phyloP scores from a whole-genome alignment of 352 stramenopile species.

The Phytopythium sindhum region DNA sequence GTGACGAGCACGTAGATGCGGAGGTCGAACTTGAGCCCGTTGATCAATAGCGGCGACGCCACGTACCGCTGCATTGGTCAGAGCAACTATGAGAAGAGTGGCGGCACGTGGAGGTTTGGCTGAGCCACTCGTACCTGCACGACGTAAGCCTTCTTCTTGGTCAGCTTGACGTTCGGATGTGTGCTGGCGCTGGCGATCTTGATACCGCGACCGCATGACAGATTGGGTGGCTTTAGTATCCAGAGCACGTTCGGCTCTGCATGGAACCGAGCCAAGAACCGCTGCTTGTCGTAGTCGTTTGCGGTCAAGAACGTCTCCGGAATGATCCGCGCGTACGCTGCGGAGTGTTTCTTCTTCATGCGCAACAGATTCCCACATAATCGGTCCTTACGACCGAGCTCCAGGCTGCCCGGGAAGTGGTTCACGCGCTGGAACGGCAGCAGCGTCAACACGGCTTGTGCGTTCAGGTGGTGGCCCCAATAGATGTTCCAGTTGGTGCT shows the following conservation, averaged over 20 bases:
- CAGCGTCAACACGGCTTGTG: constrained; percentile 33
- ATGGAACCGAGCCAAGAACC: constrained; percentile 49
- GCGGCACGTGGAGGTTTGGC: not conserved
- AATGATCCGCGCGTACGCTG: constrained; percentile 47
- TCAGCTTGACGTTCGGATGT: constrained; percentile 40
- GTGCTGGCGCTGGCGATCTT: constrained; percentile 55
- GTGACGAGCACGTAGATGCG: constrained; percentile 90
- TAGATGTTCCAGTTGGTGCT: constrained; percentile 61
- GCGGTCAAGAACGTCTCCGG: constrained; percentile 71
- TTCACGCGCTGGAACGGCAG: constrained; percentile 62
- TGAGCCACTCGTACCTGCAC: constrained; percentile 31
- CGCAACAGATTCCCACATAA: constrained; percentile 59
- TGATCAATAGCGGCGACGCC: constrained; percentile 78
- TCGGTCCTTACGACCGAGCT: constrained; percentile 72
- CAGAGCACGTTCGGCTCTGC: constrained; percentile 50
- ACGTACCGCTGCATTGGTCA: constrained; percentile 65
- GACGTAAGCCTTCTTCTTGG: constrained; percentile 73
- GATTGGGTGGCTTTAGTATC: constrained; percentile 78
- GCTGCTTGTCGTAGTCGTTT: constrained; percentile 65
- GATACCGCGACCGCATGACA: constrained; percentile 75
- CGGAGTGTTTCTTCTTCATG: constrained; percentile 56
- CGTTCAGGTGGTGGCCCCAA: constrained; percentile 68
- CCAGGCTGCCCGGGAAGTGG: constrained; percentile 75
- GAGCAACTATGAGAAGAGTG: not conserved
- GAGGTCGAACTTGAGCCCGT: constrained; percentile 90